phyloP scores from a whole-genome alignment of 805 yeast species.

The Torulaspora franciscae region DNA sequence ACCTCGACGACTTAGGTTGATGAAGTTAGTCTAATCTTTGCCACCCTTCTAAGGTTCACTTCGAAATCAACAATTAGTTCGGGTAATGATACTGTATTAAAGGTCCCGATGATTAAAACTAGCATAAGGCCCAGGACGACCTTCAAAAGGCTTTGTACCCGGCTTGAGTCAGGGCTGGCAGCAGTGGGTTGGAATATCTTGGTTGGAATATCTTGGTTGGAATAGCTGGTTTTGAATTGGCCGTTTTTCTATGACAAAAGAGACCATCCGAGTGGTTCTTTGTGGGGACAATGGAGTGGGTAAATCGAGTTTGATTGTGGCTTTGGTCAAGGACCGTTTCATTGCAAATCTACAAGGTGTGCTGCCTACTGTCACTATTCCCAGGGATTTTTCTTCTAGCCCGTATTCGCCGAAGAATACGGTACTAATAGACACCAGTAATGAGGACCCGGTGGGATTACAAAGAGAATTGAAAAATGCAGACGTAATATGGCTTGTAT shows the following conservation, averaged over 20 bases:
- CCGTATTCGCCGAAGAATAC: constrained; percentile 61
- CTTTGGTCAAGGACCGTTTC: constrained; percentile 76
- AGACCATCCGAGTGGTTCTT: constrained; percentile 71
- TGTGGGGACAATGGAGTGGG: constrained; percentile 96
- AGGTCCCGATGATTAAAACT: neutral
- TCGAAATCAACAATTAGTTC: constrained; percentile 3
- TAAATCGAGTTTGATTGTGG: constrained; percentile 70
- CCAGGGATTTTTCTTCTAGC: constrained; percentile 60
- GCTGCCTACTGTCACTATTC: constrained; percentile 79
- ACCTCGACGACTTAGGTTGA: neutral
- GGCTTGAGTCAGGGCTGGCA: too few species aligned
- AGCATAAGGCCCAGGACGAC: neutral
- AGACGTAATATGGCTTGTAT: constrained; percentile 91
- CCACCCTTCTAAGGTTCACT: constrained; percentile 15
- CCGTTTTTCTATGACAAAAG: constrained; percentile 35
- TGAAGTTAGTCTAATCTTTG: constrained; percentile 8
- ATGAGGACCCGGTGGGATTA: constrained; percentile 55
- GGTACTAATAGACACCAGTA: constrained; percentile 72
- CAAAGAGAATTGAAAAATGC: constrained; percentile 76
- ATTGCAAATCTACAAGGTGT: constrained; percentile 73
- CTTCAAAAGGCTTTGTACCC: neutral
- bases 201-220: neutral
- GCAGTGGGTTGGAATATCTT: neutral
- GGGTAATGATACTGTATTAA: neutral
- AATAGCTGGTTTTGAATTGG: neutral